Evolutionary conservation across 2,329 filamentous ascomycete genomes (phyloP), one percentile per base, ranked within the genome.

Genomic region (Botrytis deweyae): DNA sequence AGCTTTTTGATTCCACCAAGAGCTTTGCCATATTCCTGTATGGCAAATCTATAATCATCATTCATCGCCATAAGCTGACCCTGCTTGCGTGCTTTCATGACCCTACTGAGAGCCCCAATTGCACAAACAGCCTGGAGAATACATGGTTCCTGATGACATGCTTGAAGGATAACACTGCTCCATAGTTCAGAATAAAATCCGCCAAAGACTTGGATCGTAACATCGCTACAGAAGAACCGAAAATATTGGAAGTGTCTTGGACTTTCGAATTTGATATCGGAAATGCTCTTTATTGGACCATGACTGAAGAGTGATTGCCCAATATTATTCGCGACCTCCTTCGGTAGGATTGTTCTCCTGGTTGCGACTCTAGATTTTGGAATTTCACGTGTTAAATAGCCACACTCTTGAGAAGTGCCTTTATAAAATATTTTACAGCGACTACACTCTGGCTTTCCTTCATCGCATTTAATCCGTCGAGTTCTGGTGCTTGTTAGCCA

Each of bases 391-490:
- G 49, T 25, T 36, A 67, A 22, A 66, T 72, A 72, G 38, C 70
- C 16, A 67, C 70, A 72, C 20, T 68, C 46, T 67, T 58, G 70
- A 42, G 63, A 68, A 58, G 52, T 68, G 4, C 63, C 70, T 36
- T 61, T 72, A 9, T 58, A 68, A 16, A 72, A 72, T 42, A 36
- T 72, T 46, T 36, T 67, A 36, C 70, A 72, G 38, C 70, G 70
- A 72, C 44, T 38, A 16, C 70, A 72, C 5, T 67, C 62, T 10
- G 70, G 62, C 14, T 68, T 72, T 10, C 52, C 62, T 58, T 72
- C 70, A 49, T 72, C 70, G 42, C 70, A 72, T 58, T 72, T 72
- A 29, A 72, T 72, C 36, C 62, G 49, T 67, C 70, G 70, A 40
- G 46, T 38, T 67, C 70, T 68, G 7, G 46, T 58, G 25, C 20